These are phyloP conservation scores for Tetradesmus obliquus DNA, from an alignment of 139 green algal genomes.

Conservation along the genomic window DNA sequence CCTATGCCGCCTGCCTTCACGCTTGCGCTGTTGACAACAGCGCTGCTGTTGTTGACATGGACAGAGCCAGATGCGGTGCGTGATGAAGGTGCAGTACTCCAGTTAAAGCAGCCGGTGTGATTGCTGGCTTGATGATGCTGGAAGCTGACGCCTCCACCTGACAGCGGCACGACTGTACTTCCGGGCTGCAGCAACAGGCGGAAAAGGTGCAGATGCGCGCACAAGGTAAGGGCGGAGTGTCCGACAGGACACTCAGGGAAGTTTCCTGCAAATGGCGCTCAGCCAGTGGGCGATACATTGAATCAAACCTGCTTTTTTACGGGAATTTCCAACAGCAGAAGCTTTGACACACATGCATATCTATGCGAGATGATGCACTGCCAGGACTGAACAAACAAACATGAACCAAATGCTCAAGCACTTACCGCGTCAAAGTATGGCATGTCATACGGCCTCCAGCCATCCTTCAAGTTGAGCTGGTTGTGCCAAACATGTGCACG, in stretches of 20 bases:
- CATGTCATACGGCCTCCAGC: conserved; percentile 6
- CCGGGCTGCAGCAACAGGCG: neutral
- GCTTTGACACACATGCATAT: too few species aligned
- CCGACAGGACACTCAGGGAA: too few species aligned
- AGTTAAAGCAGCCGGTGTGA: neutral
- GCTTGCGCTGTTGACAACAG: neutral
- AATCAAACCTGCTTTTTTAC: too few species aligned
- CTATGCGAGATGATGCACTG: too few species aligned
- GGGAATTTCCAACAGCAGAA: too few species aligned
- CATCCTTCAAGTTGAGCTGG: neutral
- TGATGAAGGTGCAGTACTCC: neutral
- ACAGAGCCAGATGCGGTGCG: neutral
- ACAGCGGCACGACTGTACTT: neutral
- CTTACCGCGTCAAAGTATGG: conserved; percentile 17
- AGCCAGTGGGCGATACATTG: too few species aligned
- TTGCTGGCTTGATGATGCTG: neutral
- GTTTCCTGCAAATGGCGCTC: too few species aligned
- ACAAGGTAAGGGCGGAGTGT: too few species aligned
- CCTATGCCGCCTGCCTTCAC: neutral
- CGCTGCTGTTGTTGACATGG: neutral
- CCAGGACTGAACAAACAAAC: too few species aligned
- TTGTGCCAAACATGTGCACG: neutral
- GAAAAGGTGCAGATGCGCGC: neutral
- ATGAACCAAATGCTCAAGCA: neutral
- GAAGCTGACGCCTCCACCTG: neutral